These are phyloP conservation scores for Aleurites moluccanus DNA, from an alignment of 441 rosid species.

Conservation along the genomic window DNA sequence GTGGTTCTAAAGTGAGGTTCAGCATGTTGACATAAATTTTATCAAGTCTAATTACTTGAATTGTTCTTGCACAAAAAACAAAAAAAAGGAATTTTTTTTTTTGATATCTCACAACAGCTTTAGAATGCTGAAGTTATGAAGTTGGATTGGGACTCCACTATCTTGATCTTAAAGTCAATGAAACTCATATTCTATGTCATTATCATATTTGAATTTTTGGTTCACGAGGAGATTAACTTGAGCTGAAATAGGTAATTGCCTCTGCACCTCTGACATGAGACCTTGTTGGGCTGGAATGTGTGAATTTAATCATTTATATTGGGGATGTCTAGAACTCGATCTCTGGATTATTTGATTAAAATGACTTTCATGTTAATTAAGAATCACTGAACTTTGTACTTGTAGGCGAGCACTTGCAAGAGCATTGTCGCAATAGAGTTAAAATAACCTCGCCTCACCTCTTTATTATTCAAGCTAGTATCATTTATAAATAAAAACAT, in stretches of 20 bases:
- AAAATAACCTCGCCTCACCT: neutral
- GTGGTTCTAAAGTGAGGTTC: neutral
- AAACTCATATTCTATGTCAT: neutral
- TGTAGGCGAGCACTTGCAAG: neutral
- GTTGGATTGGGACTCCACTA: neutral
- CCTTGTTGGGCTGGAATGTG: neutral
- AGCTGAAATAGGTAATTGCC: neutral
- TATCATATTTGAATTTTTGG: neutral
- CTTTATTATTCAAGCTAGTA: neutral
- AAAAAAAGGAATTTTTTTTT: too few relatives aligned
- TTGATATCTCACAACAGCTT: too few relatives aligned
- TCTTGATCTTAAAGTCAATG: neutral
- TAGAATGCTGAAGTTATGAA: neutral
- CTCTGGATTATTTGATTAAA: neutral
- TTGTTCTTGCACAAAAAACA: neutral
- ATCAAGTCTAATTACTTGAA: neutral
- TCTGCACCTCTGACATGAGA: neutral
- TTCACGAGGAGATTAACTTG: neutral
- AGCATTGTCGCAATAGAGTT: neutral
- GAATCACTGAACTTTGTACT: too few relatives aligned
- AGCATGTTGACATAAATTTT: neutral
- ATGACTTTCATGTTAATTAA: too few relatives aligned
- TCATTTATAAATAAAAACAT: neutral
- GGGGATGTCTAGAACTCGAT: neutral
- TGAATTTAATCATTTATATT: neutral